These are phyloP conservation scores for Euclidium syriacum DNA, from an alignment of 345 rosid species.

Conservation along the genomic window DNA sequence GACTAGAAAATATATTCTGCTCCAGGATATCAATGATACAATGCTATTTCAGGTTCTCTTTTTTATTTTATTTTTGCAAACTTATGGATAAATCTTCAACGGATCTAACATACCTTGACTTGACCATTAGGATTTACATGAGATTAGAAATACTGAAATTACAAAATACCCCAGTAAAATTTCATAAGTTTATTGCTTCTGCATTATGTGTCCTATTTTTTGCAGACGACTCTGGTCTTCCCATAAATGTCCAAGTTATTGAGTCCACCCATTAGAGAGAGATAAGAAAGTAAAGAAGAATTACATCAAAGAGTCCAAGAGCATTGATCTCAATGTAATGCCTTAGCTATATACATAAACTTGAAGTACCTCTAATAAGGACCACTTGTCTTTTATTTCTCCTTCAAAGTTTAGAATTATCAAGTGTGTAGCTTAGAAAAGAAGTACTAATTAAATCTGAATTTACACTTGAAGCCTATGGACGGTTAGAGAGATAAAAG, in stretches of 20 bases:
- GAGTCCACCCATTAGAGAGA: conserved; percentile 9
- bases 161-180: neutral
- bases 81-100: neutral
- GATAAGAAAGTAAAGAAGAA: conserved; percentile 1
- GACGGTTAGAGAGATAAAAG: neutral
- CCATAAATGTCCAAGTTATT: conserved; percentile 15
- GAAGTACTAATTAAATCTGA: conserved; percentile 7
- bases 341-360: conserved; percentile 22
- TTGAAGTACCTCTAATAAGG: conserved; percentile 8
- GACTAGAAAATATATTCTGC: too few species aligned
- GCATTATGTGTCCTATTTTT: neutral
- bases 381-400: conserved; percentile 29
- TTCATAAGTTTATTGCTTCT: neutral
- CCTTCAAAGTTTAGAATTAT: conserved; percentile 12
- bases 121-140: neutral
- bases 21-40: too few species aligned
- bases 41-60: too few species aligned
- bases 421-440: conserved; percentile 12
- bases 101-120: neutral
- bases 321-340: conserved; percentile 15
- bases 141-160: neutral
- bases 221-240: conserved; percentile 17
- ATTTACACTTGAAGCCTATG: conserved; percentile 13
- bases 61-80: neutral
- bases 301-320: conserved; percentile 1